Base-by-base conservation (phyloP, 805 yeast genomes). In the Yamadazyma kitorensis region DNA sequence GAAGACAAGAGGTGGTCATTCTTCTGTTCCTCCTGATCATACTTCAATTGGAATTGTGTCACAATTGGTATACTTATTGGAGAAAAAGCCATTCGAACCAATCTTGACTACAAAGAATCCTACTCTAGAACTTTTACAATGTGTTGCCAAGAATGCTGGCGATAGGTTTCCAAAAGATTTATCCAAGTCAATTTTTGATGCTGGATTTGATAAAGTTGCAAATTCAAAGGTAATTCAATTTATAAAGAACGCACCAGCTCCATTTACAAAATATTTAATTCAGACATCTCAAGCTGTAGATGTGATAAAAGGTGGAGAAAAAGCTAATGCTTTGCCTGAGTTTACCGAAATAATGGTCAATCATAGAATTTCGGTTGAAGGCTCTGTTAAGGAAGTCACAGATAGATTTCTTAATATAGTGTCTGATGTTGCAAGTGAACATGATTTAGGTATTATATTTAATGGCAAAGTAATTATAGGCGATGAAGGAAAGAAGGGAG, bases 21-120 rank as follows among this genome's bases (percentile, higher is more conserved):
- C 91, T 1, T 81, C 89, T 6, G 55, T 72, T n/a, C 93, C 94
- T 6, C 91, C 89, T 2, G 81, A 76, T 29, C 93, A 86, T 51
- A 84, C 94, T 4, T 72, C 83, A 2, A 83, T 86, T 57, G 95
- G 93, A 9, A 71, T 86, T 23, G 64, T 80, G 33, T 68, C 86
- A 2, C 78, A 81, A 37, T 61, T 85, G 36, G 65, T 80, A 8
- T 55, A 64, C 7, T 45, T 54, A 12, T 61, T 86, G 25, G 95
- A 87, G 54, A 54, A 57, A 8, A 70, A 74, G 40, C 81, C 80
- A 6, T 80, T 64, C 48, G 52, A 59, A 13, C 64, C 80, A 1
- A 42, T 60, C 9, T 55, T 84, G 23, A 57, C 75, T 7, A 44
- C 57, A 2, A 60, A 59, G 31, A 86, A 82, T 57, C 96, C 95